Evolutionary conservation across 495 filamentous ascomycete genomes (phyloP).

Genomic region (Penicillium roqueforti): DNA sequence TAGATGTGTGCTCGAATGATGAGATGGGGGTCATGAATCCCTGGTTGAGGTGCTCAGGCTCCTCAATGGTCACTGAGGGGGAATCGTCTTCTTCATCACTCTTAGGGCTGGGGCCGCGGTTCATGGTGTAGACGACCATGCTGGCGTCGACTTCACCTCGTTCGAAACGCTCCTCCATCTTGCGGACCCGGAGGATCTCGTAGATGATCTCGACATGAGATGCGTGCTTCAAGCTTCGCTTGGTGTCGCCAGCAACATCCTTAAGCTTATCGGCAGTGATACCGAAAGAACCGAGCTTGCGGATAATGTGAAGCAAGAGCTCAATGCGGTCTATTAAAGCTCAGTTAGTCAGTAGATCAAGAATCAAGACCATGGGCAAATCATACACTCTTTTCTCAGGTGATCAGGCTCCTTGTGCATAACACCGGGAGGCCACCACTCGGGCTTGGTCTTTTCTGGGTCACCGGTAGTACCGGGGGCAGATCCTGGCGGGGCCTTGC

Average conservation of each 20-base stretch:
- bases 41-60: conserved; percentile 29
- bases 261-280: conserved; percentile 41
- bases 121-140: conserved; percentile 37
- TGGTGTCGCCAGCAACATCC: conserved; percentile 41
- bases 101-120: conserved; percentile 38
- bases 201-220: conserved; percentile 43
- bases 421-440: conserved; percentile 71
- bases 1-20: conserved; percentile 29
- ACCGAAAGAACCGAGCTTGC: conserved; percentile 31
- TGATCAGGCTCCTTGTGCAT: conserved; percentile 86
- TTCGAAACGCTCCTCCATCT: conserved; percentile 50
- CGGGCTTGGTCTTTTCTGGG: conserved; percentile 59
- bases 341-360: background rate
- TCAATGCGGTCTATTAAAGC: conserved; percentile 33
- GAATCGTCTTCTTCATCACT: conserved; percentile 35
- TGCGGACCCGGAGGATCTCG: conserved; percentile 51
- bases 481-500: conserved; percentile 36
- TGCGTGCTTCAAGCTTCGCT: conserved; percentile 34
- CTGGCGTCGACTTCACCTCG: conserved; percentile 46
- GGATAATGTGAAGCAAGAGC: conserved; percentile 46
- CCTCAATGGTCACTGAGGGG: conserved; percentile 14
- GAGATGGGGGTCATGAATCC: conserved; percentile 31
- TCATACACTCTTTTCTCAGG: conserved; percentile 66
- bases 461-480: conserved; percentile 39
- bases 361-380: background rate